A percentile compares a stretch with the other conserved stretches of the same genome.
phyloP scores from a whole-genome alignment of 2,329 filamentous ascomycete species.

The Aspergillus sp. region DNA sequence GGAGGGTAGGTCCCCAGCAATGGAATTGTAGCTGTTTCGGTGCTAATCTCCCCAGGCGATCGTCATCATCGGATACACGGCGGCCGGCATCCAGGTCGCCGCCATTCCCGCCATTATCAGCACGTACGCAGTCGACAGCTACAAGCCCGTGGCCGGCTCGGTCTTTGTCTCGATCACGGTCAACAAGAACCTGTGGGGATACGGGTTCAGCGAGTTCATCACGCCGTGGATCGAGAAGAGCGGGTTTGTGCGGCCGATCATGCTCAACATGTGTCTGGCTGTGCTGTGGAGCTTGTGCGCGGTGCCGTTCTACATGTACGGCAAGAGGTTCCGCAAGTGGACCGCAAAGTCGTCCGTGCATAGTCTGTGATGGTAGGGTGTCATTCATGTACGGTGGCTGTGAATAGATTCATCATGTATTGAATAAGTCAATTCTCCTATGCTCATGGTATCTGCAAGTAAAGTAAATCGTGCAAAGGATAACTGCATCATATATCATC shows the following conservation, averaged over 20 bases:
- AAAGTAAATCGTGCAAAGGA: neutral
- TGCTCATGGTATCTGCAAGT: neutral
- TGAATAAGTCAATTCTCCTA: neutral
- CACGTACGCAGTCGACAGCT: slow-evolving; percentile 62
- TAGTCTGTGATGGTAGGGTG: slow-evolving; percentile 45
- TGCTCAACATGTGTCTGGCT: slow-evolving; percentile 58
- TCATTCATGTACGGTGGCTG: neutral
- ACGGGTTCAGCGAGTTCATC: slow-evolving; percentile 58
- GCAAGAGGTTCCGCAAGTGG: slow-evolving; percentile 59
- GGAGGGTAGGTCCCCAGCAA: slow-evolving; percentile 38
- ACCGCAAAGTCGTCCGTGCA: slow-evolving; percentile 54
- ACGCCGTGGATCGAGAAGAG: slow-evolving; percentile 50
- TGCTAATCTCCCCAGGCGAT: slow-evolving; percentile 28
- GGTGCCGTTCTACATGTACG: slow-evolving; percentile 57
- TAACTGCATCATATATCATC: slow-evolving; percentile 32
- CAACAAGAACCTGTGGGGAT: slow-evolving; percentile 65
- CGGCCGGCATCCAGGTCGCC: slow-evolving; percentile 58
- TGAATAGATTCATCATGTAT: too few relatives aligned
- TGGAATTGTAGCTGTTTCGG: neutral
- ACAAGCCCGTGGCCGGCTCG: slow-evolving; percentile 61
- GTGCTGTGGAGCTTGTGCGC: slow-evolving; percentile 55
- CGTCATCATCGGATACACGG: slow-evolving; percentile 59
- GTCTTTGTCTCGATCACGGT: slow-evolving; percentile 63
- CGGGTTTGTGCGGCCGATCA: slow-evolving; percentile 55
- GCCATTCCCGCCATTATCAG: slow-evolving; percentile 59